phyloP scores from a whole-genome alignment of 805 yeast genomes.

The Saturnispora sanitii region DNA sequence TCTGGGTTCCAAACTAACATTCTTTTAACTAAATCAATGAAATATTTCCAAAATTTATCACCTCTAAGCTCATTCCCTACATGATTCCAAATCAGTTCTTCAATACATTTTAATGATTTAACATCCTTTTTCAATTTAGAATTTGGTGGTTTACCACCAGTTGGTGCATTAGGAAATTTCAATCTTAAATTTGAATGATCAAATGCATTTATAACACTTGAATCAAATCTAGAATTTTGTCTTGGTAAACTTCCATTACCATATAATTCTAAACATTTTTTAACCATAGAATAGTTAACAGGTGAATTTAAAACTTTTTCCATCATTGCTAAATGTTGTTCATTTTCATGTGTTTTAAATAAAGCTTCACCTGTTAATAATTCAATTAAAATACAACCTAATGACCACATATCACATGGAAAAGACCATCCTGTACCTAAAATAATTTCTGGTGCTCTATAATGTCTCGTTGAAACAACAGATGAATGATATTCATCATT shows the following conservation, averaged over 20 bases:
- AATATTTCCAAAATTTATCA: constrained; percentile 75
- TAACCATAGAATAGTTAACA: constrained; percentile 33
- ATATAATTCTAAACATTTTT: constrained; percentile 23
- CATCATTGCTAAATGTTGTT: constrained; percentile 93
- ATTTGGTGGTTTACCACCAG: constrained; percentile 22
- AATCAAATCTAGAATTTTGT: constrained; percentile 12
- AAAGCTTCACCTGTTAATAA: constrained; percentile 88
- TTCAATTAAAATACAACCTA: constrained; percentile 90
- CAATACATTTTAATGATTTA: constrained; percentile 22
- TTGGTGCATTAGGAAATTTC: constrained; percentile 23
- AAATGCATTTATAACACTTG: constrained; percentile 24
- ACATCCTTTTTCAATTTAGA: constrained; percentile 30
- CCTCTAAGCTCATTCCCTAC: constrained; percentile 34
- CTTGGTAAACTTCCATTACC: constrained; percentile 10
- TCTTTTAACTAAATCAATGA: constrained; percentile 42
- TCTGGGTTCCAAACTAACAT: constrained; percentile 42
- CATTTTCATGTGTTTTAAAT: constrained; percentile 89
- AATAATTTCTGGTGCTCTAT: constrained; percentile 94
- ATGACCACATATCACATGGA: constrained; percentile 95
- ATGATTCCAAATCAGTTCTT: constrained; percentile 22
- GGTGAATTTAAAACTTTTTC: constrained; percentile 58
- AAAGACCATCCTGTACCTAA: constrained; percentile 94
- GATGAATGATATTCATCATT: constrained; percentile 89
- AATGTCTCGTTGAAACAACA: constrained; percentile 90
- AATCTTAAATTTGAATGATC: constrained; percentile 24